phyloP scores from a whole-genome alignment of 306 rosid genomes.

The Dalbergia cultrata region DNA sequence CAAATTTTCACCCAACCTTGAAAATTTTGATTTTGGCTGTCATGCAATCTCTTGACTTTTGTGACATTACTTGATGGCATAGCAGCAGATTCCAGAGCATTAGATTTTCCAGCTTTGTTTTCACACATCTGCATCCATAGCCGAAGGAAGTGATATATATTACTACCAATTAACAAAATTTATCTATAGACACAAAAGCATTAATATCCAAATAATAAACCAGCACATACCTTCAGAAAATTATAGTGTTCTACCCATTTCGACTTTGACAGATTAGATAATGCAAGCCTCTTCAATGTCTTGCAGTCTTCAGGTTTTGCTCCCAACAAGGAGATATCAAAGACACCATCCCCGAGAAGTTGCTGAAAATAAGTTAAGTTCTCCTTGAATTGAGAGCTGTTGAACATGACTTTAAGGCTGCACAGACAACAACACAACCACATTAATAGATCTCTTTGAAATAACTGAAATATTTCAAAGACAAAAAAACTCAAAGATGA shows the following conservation, averaged over 20 bases:
- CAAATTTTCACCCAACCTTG: constrained; percentile 68
- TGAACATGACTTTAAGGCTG: constrained; percentile 83
- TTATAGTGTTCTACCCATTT: constrained; percentile 85
- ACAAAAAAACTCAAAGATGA: not conserved
- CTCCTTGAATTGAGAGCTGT: constrained; percentile 83
- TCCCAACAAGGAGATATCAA: constrained; percentile 68
- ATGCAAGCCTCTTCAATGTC: constrained; percentile 75
- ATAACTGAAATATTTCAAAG: constrained; percentile 12
- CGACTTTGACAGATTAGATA: constrained; percentile 64
- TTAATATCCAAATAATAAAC: constrained; percentile 31
- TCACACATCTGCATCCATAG: constrained; percentile 62
- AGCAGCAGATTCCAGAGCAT: constrained; percentile 54
- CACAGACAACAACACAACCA: constrained; percentile 50
- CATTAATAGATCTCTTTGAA: constrained; percentile 3
- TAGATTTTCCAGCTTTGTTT: constrained; percentile 52
- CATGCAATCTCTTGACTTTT: constrained; percentile 61
- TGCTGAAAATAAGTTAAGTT: constrained; percentile 79
- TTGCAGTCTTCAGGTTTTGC: constrained; percentile 78
- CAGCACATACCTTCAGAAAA: constrained; percentile 75
- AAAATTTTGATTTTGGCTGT: constrained; percentile 63
- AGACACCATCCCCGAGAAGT: constrained; percentile 82
- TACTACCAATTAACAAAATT: constrained; percentile 11
- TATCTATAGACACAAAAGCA: constrained; percentile 15
- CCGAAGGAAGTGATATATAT: constrained; percentile 26
- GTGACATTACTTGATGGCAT: constrained; percentile 61